Percentiles rank a stretch among this genome's conserved stretches.
These are phyloP conservation scores for Periconia sp. DNA, from an alignment of 2,329 filamentous ascomycete genomes.

Conservation along the genomic window DNA sequence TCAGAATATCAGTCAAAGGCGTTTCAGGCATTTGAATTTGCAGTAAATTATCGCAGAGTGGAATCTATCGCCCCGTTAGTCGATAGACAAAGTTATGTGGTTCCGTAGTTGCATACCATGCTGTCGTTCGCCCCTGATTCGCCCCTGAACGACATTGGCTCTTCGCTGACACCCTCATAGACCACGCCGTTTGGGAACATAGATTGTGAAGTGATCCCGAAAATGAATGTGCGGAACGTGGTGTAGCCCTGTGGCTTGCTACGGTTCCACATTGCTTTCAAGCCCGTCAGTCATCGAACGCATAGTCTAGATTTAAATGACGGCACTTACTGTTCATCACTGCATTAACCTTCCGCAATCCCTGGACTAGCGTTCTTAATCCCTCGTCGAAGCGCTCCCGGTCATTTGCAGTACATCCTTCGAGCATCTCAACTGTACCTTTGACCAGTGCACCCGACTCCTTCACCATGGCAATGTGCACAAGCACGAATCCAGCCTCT, in stretches of 20 bases:
- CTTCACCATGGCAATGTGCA: slow-evolving; percentile 94
- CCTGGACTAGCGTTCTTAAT: slow-evolving; percentile 58
- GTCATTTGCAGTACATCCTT: slow-evolving; percentile 51
- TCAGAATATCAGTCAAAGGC: slow-evolving; percentile 84
- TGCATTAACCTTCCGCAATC: slow-evolving; percentile 73
- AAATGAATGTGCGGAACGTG: slow-evolving; percentile 94
- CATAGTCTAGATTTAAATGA: neutral
- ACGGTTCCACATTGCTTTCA: slow-evolving; percentile 81
- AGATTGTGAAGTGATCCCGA: slow-evolving; percentile 88
- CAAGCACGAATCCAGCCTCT: slow-evolving; percentile 94
- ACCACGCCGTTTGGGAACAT: slow-evolving; percentile 95
- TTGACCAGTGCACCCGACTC: slow-evolving; percentile 80
- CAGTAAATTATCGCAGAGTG: slow-evolving; percentile 85
- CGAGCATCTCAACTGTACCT: slow-evolving; percentile 72
- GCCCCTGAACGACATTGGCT: slow-evolving; percentile 83
- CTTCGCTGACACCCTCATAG: slow-evolving; percentile 81
- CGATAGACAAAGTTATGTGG: no score
- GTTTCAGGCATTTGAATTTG: slow-evolving; percentile 88
- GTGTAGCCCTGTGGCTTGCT: slow-evolving; percentile 85
- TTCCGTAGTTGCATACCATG: slow-evolving; percentile 66
- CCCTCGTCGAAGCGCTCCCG: slow-evolving; percentile 66
- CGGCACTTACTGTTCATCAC: slow-evolving; percentile 73
- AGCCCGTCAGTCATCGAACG: slow-evolving; percentile 10
- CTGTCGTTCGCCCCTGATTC: slow-evolving; percentile 94
- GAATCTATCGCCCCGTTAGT: slow-evolving; percentile 59